Conservation (phyloP, 805 yeast species). For the Candida qinlingensis region DNA sequence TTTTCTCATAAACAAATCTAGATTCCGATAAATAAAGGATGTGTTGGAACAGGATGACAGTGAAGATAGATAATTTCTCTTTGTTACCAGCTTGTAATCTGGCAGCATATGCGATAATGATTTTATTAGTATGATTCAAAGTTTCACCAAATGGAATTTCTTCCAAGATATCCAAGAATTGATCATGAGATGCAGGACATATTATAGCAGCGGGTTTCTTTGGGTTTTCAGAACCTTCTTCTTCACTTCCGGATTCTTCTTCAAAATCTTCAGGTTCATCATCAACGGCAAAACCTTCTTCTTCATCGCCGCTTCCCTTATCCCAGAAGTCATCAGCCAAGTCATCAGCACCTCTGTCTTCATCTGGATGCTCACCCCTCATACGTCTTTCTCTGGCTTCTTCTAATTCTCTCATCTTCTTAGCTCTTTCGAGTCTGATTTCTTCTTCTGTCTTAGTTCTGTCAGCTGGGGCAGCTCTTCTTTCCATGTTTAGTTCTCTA, state of each 20-base stretch:
- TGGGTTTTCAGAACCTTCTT: conserved; percentile 25
- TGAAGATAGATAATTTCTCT: conserved; percentile 59
- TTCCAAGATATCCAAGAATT: conserved; percentile 33
- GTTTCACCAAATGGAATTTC: conserved; percentile 37
- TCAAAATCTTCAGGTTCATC: conserved; percentile 33
- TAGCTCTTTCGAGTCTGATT: conserved; percentile 51
- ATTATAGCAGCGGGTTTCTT: conserved; percentile 15
- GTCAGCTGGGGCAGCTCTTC: conserved; percentile 76
- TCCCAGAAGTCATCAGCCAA: conserved; percentile 66
- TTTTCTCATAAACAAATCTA: conserved; percentile 30
- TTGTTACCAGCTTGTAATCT: conserved; percentile 78
- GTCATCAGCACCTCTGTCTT: conserved; percentile 59
- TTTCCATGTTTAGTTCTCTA: conserved; percentile 60
- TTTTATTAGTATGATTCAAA: conserved; percentile 43
- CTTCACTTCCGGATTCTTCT: conserved; percentile 20
- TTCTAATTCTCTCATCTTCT: conserved; percentile 57
- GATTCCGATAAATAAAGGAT: conserved; percentile 43
- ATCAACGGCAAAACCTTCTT: conserved; percentile 38
- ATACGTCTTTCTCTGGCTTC: conserved; percentile 66
- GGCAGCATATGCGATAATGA: conserved; percentile 65
- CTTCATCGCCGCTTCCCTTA: conserved; percentile 42
- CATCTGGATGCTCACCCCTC: conserved; percentile 54
- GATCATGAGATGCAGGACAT: conserved; percentile 48
- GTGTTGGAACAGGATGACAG: conserved; percentile 60
- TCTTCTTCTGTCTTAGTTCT: conserved; percentile 79